Conservation (phyloP, 129 eudicot genomes). For the Lactuca sativa region DNA sequence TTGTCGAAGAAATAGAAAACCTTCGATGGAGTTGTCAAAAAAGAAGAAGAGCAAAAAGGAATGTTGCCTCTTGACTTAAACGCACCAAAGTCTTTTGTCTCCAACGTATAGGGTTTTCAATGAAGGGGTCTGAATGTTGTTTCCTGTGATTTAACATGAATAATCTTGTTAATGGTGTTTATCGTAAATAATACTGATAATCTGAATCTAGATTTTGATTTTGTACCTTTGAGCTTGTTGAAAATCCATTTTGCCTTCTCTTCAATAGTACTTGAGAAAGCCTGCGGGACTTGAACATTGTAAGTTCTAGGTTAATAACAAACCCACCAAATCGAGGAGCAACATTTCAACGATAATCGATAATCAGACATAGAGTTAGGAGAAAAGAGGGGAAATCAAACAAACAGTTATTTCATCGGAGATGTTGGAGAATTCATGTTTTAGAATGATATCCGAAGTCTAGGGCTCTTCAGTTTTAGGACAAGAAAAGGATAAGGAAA, state of each 20-base stretch:
- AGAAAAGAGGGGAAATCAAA: not conserved
- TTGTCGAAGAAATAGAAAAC: too few relatives aligned
- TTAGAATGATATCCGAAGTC: not conserved
- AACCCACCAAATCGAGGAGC: not conserved
- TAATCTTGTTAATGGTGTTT: not conserved
- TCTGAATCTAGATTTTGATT: not conserved
- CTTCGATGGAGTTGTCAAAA: too few relatives aligned
- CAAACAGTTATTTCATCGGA: conserved; percentile 51
- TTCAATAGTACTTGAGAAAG: conserved; percentile 47
- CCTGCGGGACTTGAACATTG: conserved; percentile 23
- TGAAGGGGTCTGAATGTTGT: too few relatives aligned
- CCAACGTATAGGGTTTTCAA: too few relatives aligned
- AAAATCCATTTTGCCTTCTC: conserved; percentile 68
- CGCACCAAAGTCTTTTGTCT: too few relatives aligned
- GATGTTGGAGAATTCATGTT: conserved; percentile 56
- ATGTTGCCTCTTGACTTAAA: too few relatives aligned
- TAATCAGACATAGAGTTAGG: not conserved
- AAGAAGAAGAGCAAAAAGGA: too few relatives aligned
- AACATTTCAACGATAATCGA: conserved; percentile 18
- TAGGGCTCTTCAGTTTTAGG: too few relatives aligned
- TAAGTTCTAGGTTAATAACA: conserved; percentile 8
- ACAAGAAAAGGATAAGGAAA: too few relatives aligned
- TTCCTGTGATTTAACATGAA: conserved; percentile 34
- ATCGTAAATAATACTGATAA: not conserved
- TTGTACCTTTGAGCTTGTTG: conserved; percentile 54